Percentiles rank a stretch among this genome's conserved stretches.
Evolutionary conservation across 2,329 filamentous ascomycete species (phyloP).

Genomic region (Periconia sp.): DNA sequence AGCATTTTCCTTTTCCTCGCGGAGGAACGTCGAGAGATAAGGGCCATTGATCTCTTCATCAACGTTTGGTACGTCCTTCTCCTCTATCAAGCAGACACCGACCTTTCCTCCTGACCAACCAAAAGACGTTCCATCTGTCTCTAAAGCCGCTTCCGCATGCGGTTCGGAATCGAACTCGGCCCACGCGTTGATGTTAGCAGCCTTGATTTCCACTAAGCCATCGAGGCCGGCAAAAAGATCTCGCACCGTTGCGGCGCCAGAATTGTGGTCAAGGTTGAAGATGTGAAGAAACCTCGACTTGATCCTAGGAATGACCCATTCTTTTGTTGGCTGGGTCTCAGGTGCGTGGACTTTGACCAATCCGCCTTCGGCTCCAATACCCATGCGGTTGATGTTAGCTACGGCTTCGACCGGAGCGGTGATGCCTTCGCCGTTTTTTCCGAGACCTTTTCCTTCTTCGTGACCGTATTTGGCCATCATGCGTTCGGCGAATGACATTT

Average conservation of each 20-base stretch:
- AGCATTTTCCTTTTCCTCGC: not conserved
- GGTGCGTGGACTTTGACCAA: too few relatives aligned
- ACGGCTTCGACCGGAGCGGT: conserved; percentile 76
- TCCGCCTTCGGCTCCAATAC: not conserved
- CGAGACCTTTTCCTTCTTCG: conserved; percentile 77
- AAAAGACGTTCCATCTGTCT: not conserved
- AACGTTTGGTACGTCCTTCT: not conserved
- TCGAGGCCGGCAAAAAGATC: not conserved
- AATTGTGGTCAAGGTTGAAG: not conserved
- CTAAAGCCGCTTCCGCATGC: not conserved
- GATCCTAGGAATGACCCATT: too few relatives aligned
- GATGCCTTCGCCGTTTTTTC: conserved; percentile 78
- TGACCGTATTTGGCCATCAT: conserved; percentile 80
- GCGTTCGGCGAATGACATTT: conserved; percentile 68
- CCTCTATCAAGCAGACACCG: not conserved
- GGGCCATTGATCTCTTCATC: not conserved
- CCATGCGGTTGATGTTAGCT: not conserved
- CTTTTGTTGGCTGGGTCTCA: too few relatives aligned
- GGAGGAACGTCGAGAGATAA: not conserved
- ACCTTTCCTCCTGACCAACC: not conserved
- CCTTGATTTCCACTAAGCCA: not conserved
- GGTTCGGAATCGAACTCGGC: not conserved
- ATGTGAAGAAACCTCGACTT: not conserved
- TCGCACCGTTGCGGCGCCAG: not conserved
- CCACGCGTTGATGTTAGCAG: not conserved